Conservation (phyloP, 23 red algal genomes). For the Gracilaria gracilis region DNA sequence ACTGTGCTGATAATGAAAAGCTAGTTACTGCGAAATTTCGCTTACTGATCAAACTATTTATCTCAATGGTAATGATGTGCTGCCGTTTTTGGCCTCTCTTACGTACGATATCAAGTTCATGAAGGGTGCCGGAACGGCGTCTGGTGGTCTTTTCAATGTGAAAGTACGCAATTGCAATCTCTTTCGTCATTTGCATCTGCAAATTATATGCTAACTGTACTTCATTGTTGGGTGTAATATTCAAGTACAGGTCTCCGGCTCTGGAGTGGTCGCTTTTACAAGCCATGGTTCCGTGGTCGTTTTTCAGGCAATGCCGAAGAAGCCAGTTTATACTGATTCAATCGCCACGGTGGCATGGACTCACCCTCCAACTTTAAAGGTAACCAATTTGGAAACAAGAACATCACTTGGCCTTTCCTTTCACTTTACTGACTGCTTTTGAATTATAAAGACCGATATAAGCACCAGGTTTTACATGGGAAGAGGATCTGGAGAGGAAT, state of each 20-base stretch:
- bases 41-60: slow-evolving; percentile 1
- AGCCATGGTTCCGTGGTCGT: slow-evolving; percentile 7
- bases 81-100: neutral
- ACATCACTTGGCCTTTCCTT: neutral
- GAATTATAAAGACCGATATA: neutral
- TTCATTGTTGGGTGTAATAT: neutral
- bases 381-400: neutral
- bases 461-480: slow-evolving; percentile 8
- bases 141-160: neutral
- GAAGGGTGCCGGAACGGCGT: neutral
- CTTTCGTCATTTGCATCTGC: neutral
- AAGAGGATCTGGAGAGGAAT: slow-evolving; percentile 15
- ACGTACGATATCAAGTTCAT: slow-evolving; percentile 26
- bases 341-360: slow-evolving; percentile 27
- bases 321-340: slow-evolving; percentile 23
- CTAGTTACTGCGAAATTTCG: neutral
- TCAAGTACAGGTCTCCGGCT: neutral
- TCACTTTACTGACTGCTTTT: neutral
- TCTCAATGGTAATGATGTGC: slow-evolving; percentile 35
- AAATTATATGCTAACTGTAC: neutral
- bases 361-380: neutral
- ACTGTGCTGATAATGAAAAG: slow-evolving; percentile 5
- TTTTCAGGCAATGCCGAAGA: neutral
- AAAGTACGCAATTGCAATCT: neutral
- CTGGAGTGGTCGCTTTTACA: slow-evolving; percentile 8